These are phyloP conservation scores for Cucurbita argyrosperma DNA, from an alignment of 306 rosid species.

Conservation along the genomic window DNA sequence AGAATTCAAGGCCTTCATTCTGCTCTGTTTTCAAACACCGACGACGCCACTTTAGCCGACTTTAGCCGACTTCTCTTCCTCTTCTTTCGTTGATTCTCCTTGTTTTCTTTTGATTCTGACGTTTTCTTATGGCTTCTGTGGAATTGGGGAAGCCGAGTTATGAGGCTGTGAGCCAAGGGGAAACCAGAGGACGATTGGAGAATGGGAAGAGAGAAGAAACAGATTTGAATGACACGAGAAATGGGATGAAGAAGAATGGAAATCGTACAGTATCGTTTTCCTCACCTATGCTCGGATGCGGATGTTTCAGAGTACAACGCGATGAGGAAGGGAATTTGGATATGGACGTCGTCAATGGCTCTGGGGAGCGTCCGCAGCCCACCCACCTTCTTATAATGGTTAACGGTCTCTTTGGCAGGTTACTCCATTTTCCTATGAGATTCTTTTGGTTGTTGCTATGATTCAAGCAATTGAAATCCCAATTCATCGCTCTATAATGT, in stretches of 20 bases:
- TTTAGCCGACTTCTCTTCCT: slow-evolving; percentile 16
- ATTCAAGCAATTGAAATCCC: no score
- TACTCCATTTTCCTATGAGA: not conserved
- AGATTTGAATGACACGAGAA: not conserved
- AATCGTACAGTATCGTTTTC: not conserved
- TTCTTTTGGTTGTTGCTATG: not conserved
- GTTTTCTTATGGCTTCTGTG: slow-evolving; percentile 18
- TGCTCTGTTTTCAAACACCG: not conserved
- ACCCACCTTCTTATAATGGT: slow-evolving; percentile 65
- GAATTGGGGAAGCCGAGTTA: slow-evolving; percentile 9
- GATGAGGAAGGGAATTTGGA: slow-evolving; percentile 37
- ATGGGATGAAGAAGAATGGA: not conserved
- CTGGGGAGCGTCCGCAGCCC: slow-evolving; percentile 22
- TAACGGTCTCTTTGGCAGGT: slow-evolving; percentile 82
- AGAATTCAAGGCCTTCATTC: not conserved
- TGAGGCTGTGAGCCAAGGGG: slow-evolving; percentile 3
- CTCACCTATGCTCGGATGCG: slow-evolving; percentile 27
- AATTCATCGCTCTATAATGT: not conserved
- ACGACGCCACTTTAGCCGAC: not conserved
- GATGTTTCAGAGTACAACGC: slow-evolving; percentile 36
- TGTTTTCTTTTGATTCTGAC: slow-evolving; percentile 18
- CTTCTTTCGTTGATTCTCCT: slow-evolving; percentile 7
- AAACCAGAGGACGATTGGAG: slow-evolving; percentile 7
- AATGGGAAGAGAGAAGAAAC: slow-evolving; percentile 5
- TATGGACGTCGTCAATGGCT: slow-evolving; percentile 37